Evolutionary conservation across 2,329 filamentous ascomycete species (phyloP), one percentile per base, ranked within the genome.

Genomic region (Lecanosticta acicola): DNA sequence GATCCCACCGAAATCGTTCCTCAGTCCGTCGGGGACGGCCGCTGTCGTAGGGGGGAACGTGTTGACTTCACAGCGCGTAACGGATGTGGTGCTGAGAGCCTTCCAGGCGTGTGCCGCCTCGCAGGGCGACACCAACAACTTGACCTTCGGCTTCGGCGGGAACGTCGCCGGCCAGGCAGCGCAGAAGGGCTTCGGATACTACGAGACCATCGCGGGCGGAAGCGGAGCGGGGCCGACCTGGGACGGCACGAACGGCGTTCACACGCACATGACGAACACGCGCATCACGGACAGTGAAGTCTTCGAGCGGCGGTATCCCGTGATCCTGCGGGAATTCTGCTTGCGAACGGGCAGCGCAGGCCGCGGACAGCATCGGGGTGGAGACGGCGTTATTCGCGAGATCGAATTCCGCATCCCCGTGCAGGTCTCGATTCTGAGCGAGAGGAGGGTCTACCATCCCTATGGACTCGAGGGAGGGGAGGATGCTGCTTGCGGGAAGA

Each of bases 191-290:
- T 93, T 93, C 61, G 87, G 87, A 8, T 93, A 91, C 71, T 91
- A 91, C 64, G 87, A 93, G 66, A 91, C 86, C 4, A 89, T 93
- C 52, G 83, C 84, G 0, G 86, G 87, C 32, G 87, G 87, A 0
- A 80, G 77, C 32, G 86, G 86, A 20, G 87, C 86, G 0, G 85
- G 85, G 0, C 77, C 81, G 0, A 73, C 74, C 11, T 90, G 85
- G 85, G 73, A 84, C 49, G 86, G 86, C 32, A 83, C 84, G 9
- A 80, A 73, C 42, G 85, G 84, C 13, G 84, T 90, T n/a, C 85
- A 91, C 62, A 84, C 80, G 1, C 85, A 91, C 67, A 89, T 90
- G 84, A 91, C 87, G 4, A 93, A 93, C 64, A 91, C 86, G 2
- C 77, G 85, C 11, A 91, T 90, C 60, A 90, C 86, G 0, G 87